Evolutionary conservation across 2,329 filamentous ascomycete species (phyloP).

Genomic region (Aspergillus neotritici): DNA sequence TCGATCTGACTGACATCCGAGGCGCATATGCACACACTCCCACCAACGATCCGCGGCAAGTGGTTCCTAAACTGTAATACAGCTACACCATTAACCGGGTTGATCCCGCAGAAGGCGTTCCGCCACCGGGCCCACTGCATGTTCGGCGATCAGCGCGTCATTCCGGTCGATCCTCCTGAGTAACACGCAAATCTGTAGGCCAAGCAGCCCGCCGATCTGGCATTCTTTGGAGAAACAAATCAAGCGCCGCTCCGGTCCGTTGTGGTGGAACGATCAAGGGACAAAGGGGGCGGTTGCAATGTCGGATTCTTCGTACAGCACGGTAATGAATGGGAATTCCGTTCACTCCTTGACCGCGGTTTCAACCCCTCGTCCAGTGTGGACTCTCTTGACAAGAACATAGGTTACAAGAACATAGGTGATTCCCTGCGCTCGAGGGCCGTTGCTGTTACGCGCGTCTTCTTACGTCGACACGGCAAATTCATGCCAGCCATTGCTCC

Average conservation of each 20-base stretch:
- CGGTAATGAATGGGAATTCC: conserved; percentile 38
- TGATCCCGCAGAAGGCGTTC: conserved; percentile 22
- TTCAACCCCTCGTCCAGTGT: no score
- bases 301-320: conserved; percentile 43
- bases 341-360: no score
- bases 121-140: conserved; percentile 21
- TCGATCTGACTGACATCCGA: no score
- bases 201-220: conserved; percentile 7
- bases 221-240: conserved; percentile 20
- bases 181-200: conserved; percentile 2
- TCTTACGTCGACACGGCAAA: no score
- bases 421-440: no score
- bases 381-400: no score
- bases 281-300: conserved; percentile 43
- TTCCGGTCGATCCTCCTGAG: conserved; percentile 1
- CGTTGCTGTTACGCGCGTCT: no score
- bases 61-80: conserved; percentile 29
- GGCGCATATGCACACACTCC: conserved; percentile 2
- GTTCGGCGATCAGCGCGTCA: not conserved
- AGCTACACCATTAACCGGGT: conserved; percentile 26
- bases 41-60: conserved; percentile 30
- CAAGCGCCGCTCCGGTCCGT: conserved; percentile 29
- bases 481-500: no score
- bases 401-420: no score
- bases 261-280: conserved; percentile 20